A percentile compares a stretch with the other conserved stretches of the same genome.
phyloP scores from a whole-genome alignment of 2,329 filamentous ascomycete genomes.

The Aspergillus sp. region DNA sequence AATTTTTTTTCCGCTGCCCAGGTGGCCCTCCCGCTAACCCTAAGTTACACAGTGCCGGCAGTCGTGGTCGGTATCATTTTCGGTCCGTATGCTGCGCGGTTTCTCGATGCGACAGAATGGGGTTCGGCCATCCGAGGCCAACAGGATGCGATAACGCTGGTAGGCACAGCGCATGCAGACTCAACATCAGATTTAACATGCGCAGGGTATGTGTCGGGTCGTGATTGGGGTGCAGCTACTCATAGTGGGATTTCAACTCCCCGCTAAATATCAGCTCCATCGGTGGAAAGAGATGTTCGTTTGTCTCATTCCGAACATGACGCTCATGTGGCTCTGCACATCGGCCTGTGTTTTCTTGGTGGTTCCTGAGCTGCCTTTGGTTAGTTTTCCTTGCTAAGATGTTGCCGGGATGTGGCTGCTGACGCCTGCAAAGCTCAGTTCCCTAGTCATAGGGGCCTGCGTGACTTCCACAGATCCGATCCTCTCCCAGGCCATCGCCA shows the following conservation, averaged over 20 bases:
- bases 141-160: constrained; percentile 6
- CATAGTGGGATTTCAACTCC: constrained; percentile 66
- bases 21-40: background rate
- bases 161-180: background rate
- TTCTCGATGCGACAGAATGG: constrained; percentile 53
- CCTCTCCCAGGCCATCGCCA: constrained; percentile 66
- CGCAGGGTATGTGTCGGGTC: constrained; percentile 56
- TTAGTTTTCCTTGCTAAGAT: constrained; percentile 16
- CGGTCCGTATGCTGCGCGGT: constrained; percentile 59
- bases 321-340: constrained; percentile 65
- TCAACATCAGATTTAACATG: constrained; percentile 3
- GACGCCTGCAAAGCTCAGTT: constrained; percentile 44
- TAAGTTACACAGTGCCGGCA: constrained; percentile 54
- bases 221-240: constrained; percentile 67
- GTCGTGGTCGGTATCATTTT: constrained; percentile 59
- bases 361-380: constrained; percentile 58
- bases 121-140: constrained; percentile 22
- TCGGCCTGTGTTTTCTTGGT: constrained; percentile 60
- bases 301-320: constrained; percentile 64
- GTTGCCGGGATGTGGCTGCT: no score
- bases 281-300: constrained; percentile 60
- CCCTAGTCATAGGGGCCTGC: constrained; percentile 64
- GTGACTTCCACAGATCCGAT: constrained; percentile 67
- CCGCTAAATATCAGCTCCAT: constrained; percentile 57
- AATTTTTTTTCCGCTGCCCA: no score